Conservation (phyloP, 306 rosid genomes). For the Quercus mongolica region DNA sequence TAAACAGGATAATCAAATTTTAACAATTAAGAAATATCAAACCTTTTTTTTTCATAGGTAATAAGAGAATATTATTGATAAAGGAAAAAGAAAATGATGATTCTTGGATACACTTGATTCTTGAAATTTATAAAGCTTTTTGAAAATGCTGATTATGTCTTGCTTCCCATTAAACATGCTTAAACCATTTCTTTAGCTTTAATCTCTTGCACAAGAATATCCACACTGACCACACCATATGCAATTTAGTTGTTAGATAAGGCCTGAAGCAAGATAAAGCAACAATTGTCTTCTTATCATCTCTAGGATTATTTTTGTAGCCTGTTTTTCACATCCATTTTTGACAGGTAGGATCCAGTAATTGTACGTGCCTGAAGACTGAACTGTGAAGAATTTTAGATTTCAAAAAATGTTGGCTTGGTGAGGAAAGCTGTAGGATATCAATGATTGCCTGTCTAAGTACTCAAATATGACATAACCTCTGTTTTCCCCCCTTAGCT, state of each 20-base stretch:
- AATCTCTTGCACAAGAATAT: not conserved
- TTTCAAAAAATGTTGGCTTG: slow-evolving; percentile 18
- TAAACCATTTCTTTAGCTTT: not conserved
- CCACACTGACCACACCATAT: not conserved
- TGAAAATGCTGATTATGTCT: not conserved
- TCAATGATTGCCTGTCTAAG: not conserved
- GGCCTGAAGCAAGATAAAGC: not conserved
- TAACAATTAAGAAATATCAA: too few relatives aligned
- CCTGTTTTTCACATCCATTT: too few relatives aligned
- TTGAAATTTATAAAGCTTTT: not conserved
- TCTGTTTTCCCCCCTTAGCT: not conserved
- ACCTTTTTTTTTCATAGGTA: too few relatives aligned
- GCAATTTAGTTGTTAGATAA: not conserved
- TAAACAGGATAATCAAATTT: too few relatives aligned
- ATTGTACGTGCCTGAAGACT: slow-evolving; percentile 4
- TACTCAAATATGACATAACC: not conserved
- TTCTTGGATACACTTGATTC: not conserved
- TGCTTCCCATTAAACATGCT: not conserved
- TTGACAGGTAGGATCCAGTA: not conserved
- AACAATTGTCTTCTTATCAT: not conserved
- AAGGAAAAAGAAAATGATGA: too few relatives aligned
- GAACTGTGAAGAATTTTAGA: not conserved
- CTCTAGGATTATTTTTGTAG: not conserved
- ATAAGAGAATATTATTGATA: too few relatives aligned
- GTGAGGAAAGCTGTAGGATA: not conserved